phyloP scores from a whole-genome alignment of 2,329 filamentous ascomycete genomes.

The Nothophaeocryptopus gaeumannii region DNA sequence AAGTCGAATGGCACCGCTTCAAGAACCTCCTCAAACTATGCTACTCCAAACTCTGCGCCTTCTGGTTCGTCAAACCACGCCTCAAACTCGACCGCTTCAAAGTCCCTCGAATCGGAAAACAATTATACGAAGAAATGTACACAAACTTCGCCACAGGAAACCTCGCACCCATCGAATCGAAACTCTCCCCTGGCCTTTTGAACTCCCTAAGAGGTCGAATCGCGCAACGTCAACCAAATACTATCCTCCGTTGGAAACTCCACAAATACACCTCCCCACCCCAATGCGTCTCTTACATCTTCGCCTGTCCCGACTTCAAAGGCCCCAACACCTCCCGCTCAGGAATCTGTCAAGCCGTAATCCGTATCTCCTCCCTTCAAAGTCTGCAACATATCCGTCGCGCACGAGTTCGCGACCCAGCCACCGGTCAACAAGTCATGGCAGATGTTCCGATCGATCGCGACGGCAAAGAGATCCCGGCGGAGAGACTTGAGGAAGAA shows the following conservation, averaged over 20 bases:
- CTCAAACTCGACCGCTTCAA: constrained; percentile 31
- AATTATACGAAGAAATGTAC: constrained; percentile 49
- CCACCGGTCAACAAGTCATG: constrained; percentile 11
- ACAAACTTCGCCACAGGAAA: constrained; percentile 46
- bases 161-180: constrained; percentile 20
- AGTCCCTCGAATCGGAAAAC: constrained; percentile 38
- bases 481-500: constrained; percentile 35
- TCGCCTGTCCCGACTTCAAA: constrained; percentile 11
- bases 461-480: constrained; percentile 30
- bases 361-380: constrained; percentile 30
- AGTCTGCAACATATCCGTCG: constrained; percentile 26
- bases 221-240: constrained; percentile 36
- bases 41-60: constrained; percentile 12
- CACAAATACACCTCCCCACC: constrained; percentile 29
- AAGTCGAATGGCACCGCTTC: constrained; percentile 9
- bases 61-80: constrained; percentile 15
- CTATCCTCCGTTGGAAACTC: constrained; percentile 29
- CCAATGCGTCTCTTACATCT: constrained; percentile 26
- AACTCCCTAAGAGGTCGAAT: constrained; percentile 34
- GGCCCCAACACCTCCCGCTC: constrained; percentile 29
- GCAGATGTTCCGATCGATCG: constrained; percentile 33
- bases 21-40: background rate
- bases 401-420: constrained; percentile 18
- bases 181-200: constrained; percentile 24
- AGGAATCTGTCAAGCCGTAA: constrained; percentile 32